Percentiles rank a stretch among this genome's conserved stretches.
Conservation (phyloP, 768 basidiomycete genomes). For the Inosperma sp. region DNA sequence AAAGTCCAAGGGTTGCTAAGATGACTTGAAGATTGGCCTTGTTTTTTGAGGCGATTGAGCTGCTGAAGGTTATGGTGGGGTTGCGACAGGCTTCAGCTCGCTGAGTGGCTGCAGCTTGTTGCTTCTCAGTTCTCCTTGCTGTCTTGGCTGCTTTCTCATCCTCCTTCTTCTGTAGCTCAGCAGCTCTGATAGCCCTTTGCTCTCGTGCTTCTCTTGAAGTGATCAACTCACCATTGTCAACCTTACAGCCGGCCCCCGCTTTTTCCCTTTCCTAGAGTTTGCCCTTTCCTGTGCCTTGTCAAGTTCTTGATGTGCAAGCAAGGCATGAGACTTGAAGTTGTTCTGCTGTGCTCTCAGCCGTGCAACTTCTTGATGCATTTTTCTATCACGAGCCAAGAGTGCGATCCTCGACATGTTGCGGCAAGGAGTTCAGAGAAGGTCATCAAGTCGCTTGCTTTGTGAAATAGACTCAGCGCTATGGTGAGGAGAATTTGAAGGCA, state of each 20-base stretch:
- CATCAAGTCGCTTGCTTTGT: neutral
- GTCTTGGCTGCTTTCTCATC: neutral
- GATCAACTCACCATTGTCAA: constrained; percentile 2
- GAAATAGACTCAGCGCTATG: neutral
- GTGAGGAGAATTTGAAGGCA: neutral
- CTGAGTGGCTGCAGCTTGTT: neutral
- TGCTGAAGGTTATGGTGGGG: neutral
- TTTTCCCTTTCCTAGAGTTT: constrained; percentile 4
- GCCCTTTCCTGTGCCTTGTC: neutral
- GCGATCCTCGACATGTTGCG: neutral
- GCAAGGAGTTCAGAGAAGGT: neutral
- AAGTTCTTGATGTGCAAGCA: neutral
- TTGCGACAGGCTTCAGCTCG: neutral
- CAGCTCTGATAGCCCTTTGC: neutral
- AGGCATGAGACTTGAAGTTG: neutral
- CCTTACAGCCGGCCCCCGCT: neutral
- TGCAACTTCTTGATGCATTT: neutral
- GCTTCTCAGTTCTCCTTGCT: neutral
- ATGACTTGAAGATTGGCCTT: neutral
- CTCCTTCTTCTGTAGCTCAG: constrained; percentile 1
- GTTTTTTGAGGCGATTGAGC: constrained; percentile 1
- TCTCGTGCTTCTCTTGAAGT: constrained; percentile 3
- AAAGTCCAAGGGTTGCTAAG: neutral
- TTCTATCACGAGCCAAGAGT: neutral
- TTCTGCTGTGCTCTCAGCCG: neutral